Conservation (phyloP, 2,329 filamentous ascomycete species). For the Coniochaeta prunicola region DNA sequence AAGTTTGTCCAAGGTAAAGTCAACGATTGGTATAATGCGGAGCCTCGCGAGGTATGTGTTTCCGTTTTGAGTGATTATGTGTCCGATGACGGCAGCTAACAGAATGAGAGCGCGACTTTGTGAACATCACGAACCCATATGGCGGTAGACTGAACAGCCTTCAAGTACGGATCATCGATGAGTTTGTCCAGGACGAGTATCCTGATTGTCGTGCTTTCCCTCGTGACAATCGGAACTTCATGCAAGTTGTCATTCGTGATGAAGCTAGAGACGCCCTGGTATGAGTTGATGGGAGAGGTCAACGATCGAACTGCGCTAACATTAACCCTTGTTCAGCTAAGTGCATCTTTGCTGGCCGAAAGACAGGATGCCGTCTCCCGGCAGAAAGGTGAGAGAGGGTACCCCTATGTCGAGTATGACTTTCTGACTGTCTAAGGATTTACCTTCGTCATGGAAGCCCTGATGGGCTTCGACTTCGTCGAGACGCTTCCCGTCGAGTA, state of each 20-base stretch:
- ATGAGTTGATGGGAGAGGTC: not conserved
- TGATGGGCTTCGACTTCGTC: conserved; percentile 21
- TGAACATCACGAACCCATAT: conserved; percentile 14
- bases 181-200: conserved; percentile 16
- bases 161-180: conserved; percentile 18
- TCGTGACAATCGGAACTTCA: conserved; percentile 2
- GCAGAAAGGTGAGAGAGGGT: conserved; percentile 11
- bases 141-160: conserved; percentile 16
- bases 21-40: conserved; percentile 3
- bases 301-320: not conserved
- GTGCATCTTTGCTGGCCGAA: not conserved
- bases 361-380: conserved; percentile 5
- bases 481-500: conserved; percentile 8
- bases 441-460: conserved; percentile 24
- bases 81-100: not conserved
- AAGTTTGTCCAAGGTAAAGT: not conserved
- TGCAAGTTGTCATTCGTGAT: conserved; percentile 10
- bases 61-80: not conserved
- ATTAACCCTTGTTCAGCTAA: not conserved
- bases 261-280: not conserved
- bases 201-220: conserved; percentile 8
- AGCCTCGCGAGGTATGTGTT: not conserved
- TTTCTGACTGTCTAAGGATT: conserved; percentile 7
- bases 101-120: not conserved
- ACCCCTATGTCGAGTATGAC: not conserved